phyloP scores from a whole-genome alignment of 2,329 filamentous ascomycete genomes.

The Bipolaris zeicola region DNA sequence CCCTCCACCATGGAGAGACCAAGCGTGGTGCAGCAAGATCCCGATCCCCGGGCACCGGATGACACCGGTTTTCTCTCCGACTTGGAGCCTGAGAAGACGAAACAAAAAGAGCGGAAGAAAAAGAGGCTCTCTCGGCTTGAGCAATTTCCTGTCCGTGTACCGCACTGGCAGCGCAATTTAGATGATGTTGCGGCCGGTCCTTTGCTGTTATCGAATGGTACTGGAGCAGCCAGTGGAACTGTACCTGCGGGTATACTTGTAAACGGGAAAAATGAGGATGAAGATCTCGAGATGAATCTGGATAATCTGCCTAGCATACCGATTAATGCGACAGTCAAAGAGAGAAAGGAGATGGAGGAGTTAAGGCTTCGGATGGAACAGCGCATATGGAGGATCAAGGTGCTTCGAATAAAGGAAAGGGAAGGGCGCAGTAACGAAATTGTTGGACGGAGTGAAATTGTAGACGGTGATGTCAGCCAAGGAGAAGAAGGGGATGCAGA shows the following conservation, averaged over 20 bases:
- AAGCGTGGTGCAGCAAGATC: background rate
- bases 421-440: slow-evolving; percentile 1
- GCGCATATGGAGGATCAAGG: slow-evolving; percentile 10
- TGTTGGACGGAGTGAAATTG: background rate
- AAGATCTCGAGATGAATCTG: background rate
- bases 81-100: background rate
- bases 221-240: background rate
- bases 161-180: slow-evolving; percentile 9
- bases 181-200: background rate
- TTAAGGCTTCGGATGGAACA: slow-evolving; percentile 10
- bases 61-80: slow-evolving; percentile 13
- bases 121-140: slow-evolving; percentile 7
- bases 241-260: background rate
- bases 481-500: background rate
- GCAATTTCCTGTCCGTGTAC: background rate
- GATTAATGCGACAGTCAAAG: slow-evolving; percentile 3
- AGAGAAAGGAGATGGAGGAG: slow-evolving; percentile 8
- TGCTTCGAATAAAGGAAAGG: slow-evolving; percentile 6
- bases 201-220: background rate
- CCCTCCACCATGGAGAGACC: background rate
- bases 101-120: background rate
- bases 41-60: slow-evolving; percentile 8
- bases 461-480: background rate
- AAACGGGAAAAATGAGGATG: background rate
- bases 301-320: slow-evolving; percentile 1